phyloP scores from a whole-genome alignment of 1,284 basidiomycete genomes.

The Erythrobasidium hasegawianum region DNA sequence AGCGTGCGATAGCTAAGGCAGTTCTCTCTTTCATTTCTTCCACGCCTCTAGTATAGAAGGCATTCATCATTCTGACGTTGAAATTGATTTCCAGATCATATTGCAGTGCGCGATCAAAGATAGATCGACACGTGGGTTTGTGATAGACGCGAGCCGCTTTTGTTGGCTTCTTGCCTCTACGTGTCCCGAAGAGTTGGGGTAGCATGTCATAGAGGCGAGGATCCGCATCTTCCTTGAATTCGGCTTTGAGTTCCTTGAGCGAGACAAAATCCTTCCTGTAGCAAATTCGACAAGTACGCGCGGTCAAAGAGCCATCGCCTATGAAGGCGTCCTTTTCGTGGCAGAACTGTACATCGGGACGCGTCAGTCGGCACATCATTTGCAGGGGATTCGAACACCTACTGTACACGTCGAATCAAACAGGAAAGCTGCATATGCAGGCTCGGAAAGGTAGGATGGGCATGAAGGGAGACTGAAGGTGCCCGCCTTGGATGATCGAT shows the following conservation, averaged over 20 bases:
- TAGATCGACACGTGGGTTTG: not conserved
- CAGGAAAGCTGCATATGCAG: not conserved
- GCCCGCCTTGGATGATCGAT: not conserved
- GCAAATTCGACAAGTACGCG: not conserved
- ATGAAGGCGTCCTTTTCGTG: not conserved
- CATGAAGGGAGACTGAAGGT: not conserved
- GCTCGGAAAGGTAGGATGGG: not conserved
- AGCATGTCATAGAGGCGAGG: not conserved
- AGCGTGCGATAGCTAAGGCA: not conserved
- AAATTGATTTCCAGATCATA: not conserved
- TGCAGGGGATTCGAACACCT: not conserved
- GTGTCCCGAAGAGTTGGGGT: not conserved
- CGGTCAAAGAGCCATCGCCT: not conserved
- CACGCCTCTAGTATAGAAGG: not conserved
- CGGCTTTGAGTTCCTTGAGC: not conserved
- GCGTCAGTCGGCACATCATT: too few relatives aligned
- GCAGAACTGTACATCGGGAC: too few relatives aligned
- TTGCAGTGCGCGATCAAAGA: not conserved
- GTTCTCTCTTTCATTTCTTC: not conserved
- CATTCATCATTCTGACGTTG: not conserved
- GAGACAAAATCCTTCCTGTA: conserved; percentile 1
- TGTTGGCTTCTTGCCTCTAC: not conserved
- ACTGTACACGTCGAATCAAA: not conserved
- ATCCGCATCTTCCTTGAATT: not conserved
- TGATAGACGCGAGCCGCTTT: not conserved